phyloP scores from a whole-genome alignment of 768 basidiomycete species.

The Tulasnella calospora region DNA sequence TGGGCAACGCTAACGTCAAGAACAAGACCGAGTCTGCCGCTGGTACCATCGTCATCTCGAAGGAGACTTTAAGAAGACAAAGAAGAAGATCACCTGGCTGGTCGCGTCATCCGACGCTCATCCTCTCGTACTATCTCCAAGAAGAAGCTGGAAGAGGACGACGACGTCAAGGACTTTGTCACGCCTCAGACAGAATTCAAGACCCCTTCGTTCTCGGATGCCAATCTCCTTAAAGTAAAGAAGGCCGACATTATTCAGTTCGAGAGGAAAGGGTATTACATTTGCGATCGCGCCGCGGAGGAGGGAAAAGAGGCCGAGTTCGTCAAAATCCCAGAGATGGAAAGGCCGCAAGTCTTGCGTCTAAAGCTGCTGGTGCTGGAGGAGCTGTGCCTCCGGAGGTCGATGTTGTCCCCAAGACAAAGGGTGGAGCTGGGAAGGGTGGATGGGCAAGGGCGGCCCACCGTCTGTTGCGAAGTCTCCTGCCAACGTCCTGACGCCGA shows the following conservation, averaged over 20 bases:
- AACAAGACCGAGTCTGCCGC: constrained; percentile 57
- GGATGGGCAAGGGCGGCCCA: constrained; percentile 35
- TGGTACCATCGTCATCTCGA: constrained; percentile 68
- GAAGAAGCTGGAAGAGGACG: constrained; percentile 95
- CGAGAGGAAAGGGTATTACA: constrained; percentile 95
- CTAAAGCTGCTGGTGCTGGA: constrained; percentile 54
- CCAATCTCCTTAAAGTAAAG: constrained; percentile 64
- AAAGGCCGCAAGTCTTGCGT: constrained; percentile 65
- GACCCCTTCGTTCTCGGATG: constrained; percentile 75
- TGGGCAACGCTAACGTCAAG: constrained; percentile 94
- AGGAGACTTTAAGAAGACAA: constrained; percentile 98
- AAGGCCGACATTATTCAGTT: constrained; percentile 94
- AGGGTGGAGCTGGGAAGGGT: constrained; percentile 32
- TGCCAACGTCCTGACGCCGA: constrained; percentile 23
- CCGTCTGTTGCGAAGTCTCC: not conserved
- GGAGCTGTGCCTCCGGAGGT: constrained; percentile 32
- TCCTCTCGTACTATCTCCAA: constrained; percentile 75
- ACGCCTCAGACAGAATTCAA: constrained; percentile 87
- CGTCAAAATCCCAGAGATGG: constrained; percentile 89
- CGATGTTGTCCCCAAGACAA: constrained; percentile 30
- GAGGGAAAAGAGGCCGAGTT: constrained; percentile 62
- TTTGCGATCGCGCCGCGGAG: constrained; percentile 61
- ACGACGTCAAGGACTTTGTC: constrained; percentile 76
- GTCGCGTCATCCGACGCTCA: constrained; percentile 52
- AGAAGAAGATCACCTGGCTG: constrained; percentile 98